Conservation (phyloP, 108 stramenopile species). For the Stephanodiscus minutulus region DNA sequence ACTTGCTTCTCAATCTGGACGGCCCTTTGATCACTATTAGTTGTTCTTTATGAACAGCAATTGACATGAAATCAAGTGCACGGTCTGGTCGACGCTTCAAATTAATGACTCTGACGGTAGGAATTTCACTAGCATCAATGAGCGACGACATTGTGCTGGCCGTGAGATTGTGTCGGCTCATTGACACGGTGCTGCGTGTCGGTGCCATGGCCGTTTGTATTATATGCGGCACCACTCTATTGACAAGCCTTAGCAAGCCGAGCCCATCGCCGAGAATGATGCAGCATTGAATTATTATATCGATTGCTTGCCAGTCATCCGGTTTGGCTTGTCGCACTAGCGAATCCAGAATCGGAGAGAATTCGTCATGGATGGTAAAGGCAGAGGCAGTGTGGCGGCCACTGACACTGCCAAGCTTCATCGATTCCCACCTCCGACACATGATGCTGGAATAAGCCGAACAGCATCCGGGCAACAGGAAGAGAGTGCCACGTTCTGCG, state of each 20-base stretch:
- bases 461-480: constrained; percentile 27
- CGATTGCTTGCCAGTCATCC: constrained; percentile 23
- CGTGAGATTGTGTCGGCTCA: neutral
- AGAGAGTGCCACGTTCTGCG: neutral
- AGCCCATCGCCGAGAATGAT: constrained; percentile 42
- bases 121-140: constrained; percentile 40
- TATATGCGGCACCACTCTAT: constrained; percentile 18
- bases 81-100: constrained; percentile 70
- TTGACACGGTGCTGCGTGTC: neutral
- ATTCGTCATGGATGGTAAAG: constrained; percentile 25
- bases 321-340: constrained; percentile 12
- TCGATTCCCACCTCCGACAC: constrained; percentile 40
- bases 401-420: constrained; percentile 34
- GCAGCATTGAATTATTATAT: constrained; percentile 46
- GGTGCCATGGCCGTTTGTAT: neutral
- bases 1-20: constrained; percentile 20
- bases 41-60: constrained; percentile 52
- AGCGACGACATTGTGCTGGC: constrained; percentile 31
- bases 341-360: constrained; percentile 24
- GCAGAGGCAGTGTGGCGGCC: constrained; percentile 39
- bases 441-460: constrained; percentile 36
- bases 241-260: constrained; percentile 25
- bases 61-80: constrained; percentile 54
- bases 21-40: constrained; percentile 63
- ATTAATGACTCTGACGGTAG: constrained; percentile 69